Evolutionary conservation across 768 basidiomycete genomes (phyloP).

Genomic region (Kwoniella bestiolae): DNA sequence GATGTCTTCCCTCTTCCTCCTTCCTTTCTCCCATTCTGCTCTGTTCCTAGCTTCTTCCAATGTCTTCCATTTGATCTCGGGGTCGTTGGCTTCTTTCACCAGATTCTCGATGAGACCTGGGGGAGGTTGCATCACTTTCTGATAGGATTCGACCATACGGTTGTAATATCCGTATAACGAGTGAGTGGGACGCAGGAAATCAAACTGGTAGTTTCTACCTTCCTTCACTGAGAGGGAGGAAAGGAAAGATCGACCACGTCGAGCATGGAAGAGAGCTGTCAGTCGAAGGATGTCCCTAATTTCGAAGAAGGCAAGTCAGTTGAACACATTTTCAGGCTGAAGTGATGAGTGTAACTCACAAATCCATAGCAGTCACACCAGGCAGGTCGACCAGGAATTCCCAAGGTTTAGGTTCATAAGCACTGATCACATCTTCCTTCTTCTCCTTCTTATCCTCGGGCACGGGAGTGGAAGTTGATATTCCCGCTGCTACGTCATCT

Average conservation of each 20-base stretch:
- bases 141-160: slow-evolving; percentile 93
- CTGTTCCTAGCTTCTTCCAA: slow-evolving; percentile 75
- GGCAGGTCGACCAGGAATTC: slow-evolving; percentile 87
- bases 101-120: slow-evolving; percentile 74
- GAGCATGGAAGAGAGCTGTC: slow-evolving; percentile 93
- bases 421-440: slow-evolving; percentile 62
- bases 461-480: slow-evolving; percentile 30
- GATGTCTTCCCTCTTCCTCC: slow-evolving; percentile 81
- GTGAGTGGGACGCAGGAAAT: slow-evolving; percentile 93
- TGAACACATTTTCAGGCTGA: too few species aligned
- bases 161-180: slow-evolving; percentile 97
- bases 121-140: slow-evolving; percentile 82
- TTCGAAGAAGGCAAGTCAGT: too few species aligned
- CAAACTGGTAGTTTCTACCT: slow-evolving; percentile 95
- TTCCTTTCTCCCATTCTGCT: slow-evolving; percentile 85
- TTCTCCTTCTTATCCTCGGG: slow-evolving; percentile 31
- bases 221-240: slow-evolving; percentile 81
- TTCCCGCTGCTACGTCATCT: slow-evolving; percentile 46
- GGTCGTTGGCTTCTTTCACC: slow-evolving; percentile 65
- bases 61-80: slow-evolving; percentile 74
- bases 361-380: slow-evolving; percentile 81
- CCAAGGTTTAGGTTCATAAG: slow-evolving; percentile 68
- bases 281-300: slow-evolving; percentile 92
- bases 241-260: slow-evolving; percentile 84
- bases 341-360: slow-evolving; percentile 67